Base-by-base conservation (phyloP, 495 filamentous ascomycete species). In the Penicillium arizonense region DNA sequence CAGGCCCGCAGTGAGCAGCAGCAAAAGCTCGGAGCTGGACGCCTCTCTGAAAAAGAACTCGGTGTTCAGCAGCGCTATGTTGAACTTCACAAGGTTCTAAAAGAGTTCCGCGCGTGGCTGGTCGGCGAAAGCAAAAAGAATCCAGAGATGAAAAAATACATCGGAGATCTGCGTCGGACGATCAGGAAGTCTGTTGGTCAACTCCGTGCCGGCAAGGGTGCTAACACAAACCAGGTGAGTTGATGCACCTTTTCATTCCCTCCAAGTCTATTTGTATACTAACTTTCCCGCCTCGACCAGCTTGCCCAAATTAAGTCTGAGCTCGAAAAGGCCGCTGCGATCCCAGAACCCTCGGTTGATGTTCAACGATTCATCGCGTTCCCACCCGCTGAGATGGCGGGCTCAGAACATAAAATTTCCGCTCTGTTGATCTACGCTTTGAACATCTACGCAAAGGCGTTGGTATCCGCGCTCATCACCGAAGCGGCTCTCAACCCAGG, bases 401-500 rank as follows among this genome's bases (percentile, higher is more conserved):
- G 75, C 1, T 71, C 78, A 3, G 52, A 71, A 39, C 82, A 85
- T 56, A 79, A 83, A 26, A 72, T 81, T 16, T 86, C 93, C 0
- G 82, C 82, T 1, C 65, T 93, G 5, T 85, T 96, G 50, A 68
- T 97, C 30, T 97, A 92, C 67, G 78, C 88, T 3, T 74, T 97
- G 38, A 95, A 93, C 60, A 82, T 89, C 16, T 85, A 97, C 53
- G 72, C 87, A 39, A 99, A 99, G 68, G 73, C 76, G 23, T 71
- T 89, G 46, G 80, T 96, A 44, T 73, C 76, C 0, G 91, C 96
- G 46, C 87, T 93, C 55, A 77, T 89, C 48, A 78, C 78, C 50
- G 91, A 97, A 67, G 86, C 84, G 9, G 81, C 82, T 20, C 81
- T 85, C 21, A 82, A 86, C 37, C 80, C 83, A 1, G 82, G 80